These are phyloP conservation scores for Aspergillus ochraceus DNA, from an alignment of 2,329 filamentous ascomycete species.

Conservation along the genomic window DNA sequence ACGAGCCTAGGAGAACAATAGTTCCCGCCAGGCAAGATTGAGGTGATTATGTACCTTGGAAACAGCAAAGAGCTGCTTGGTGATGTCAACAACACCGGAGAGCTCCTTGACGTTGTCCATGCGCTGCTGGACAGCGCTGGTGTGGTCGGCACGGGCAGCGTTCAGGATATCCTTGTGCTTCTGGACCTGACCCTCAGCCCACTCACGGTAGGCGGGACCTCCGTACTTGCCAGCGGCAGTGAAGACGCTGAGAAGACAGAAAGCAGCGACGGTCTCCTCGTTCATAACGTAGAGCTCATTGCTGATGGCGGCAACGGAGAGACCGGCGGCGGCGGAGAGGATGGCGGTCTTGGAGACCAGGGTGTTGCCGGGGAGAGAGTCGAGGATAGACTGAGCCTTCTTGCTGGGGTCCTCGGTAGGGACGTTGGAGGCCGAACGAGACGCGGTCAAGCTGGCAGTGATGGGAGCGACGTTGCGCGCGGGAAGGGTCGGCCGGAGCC, in stretches of 20 bases:
- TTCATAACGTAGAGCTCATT: conserved; percentile 99
- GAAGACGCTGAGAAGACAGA: conserved; percentile 93
- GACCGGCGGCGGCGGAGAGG: conserved; percentile 85
- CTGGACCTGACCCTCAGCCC: conserved; percentile 83
- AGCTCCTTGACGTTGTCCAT: conserved; percentile 95
- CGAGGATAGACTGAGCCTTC: conserved; percentile 94
- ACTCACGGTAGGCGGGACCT: conserved; percentile 87
- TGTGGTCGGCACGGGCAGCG: conserved; percentile 90
- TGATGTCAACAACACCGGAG: conserved; percentile 89
- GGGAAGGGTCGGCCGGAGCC: conserved; percentile 80
- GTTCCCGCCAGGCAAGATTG: neutral
- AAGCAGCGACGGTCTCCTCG: conserved; percentile 93
- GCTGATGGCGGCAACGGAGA: conserved; percentile 93
- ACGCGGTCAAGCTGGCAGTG: conserved; percentile 65
- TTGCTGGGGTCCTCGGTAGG: conserved; percentile 88
- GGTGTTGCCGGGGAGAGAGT: conserved; percentile 87
- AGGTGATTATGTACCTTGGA: conserved; percentile 74
- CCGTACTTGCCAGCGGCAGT: conserved; percentile 88
- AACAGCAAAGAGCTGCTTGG: conserved; percentile 94
- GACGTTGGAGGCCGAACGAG: conserved; percentile 72
- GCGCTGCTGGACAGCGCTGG: conserved; percentile 87
- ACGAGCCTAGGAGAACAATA: neutral
- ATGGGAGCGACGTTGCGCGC: conserved; percentile 74
- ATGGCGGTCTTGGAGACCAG: conserved; percentile 95
- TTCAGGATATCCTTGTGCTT: conserved; percentile 97